Percentiles rank a stretch among this genome's conserved stretches.
phyloP scores from a whole-genome alignment of 2,329 filamentous ascomycete species.

The Lasiodiplodia sp. region DNA sequence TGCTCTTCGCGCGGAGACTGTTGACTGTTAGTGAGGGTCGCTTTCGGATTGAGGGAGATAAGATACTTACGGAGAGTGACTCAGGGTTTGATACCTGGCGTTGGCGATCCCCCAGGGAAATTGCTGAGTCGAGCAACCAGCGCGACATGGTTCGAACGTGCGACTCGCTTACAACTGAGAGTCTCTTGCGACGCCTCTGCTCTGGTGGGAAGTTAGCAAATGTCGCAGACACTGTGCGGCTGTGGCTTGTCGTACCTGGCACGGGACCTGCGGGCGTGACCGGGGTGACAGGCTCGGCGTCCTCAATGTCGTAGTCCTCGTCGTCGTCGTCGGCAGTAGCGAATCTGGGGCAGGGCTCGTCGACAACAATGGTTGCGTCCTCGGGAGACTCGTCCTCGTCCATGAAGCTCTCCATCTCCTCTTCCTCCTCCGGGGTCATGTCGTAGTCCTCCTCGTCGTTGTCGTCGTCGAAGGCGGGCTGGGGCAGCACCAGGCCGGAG shows the following conservation, averaged over 20 bases:
- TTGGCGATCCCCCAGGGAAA: slow-evolving; percentile 24
- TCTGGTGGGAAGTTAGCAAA: slow-evolving; percentile 11
- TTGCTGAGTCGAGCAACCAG: slow-evolving; percentile 25
- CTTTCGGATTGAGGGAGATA: too few species aligned
- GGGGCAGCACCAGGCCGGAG: slow-evolving; percentile 28
- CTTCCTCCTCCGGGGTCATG: not conserved
- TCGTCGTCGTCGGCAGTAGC: not conserved
- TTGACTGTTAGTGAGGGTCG: not conserved
- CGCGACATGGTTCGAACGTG: slow-evolving; percentile 29
- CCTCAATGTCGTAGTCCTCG: not conserved
- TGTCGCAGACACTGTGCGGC: not conserved
- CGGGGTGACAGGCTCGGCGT: not conserved
- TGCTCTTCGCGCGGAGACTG: not conserved
- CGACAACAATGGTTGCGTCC: slow-evolving; percentile 4
- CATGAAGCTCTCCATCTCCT: slow-evolving; percentile 7
- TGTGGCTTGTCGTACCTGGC: slow-evolving; percentile 4
- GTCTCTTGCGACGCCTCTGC: slow-evolving; percentile 19
- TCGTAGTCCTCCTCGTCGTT: slow-evolving; percentile 4
- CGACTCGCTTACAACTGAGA: slow-evolving; percentile 19
- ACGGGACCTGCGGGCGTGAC: not conserved
- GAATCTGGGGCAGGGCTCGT: slow-evolving; percentile 14
- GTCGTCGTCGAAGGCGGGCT: slow-evolving; percentile 7
- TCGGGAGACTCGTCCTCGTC: slow-evolving; percentile 6
- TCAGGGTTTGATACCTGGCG: slow-evolving; percentile 12
- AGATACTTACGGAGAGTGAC: not conserved